A percentile compares a stretch with the other conserved stretches of the same genome.
phyloP scores from a whole-genome alignment of 305 asterid species.

The Ilex paraguariensis region DNA sequence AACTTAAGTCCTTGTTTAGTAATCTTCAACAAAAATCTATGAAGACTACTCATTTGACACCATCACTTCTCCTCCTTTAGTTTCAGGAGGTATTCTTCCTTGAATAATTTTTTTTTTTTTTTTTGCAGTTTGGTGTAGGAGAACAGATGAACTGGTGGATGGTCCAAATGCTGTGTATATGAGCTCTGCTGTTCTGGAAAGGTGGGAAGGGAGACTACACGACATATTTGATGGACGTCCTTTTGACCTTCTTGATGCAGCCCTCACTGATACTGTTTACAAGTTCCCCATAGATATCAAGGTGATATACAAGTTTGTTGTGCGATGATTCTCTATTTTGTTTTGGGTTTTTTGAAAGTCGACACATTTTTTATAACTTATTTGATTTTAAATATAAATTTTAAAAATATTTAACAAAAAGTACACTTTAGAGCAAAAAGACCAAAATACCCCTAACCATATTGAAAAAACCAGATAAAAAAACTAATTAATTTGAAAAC shows the following conservation, averaged over 20 bases:
- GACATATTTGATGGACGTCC: constrained; percentile 70
- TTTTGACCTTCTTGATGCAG: constrained; percentile 73
- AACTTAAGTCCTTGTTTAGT: too few species aligned
- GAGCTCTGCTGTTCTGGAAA: constrained; percentile 49
- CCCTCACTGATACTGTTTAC: constrained; percentile 58
- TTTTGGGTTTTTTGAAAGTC: too few species aligned
- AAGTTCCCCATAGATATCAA: constrained; percentile 67
- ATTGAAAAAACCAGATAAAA: too few species aligned
- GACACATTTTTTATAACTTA: too few species aligned
- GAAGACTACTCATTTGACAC: too few species aligned
- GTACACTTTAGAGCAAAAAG: too few species aligned
- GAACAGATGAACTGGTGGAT: constrained; percentile 80
- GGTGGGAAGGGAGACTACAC: constrained; percentile 75
- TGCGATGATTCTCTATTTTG: background rate
- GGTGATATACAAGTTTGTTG: constrained; percentile 23
- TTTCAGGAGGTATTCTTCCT: background rate
- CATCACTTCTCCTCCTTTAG: too few species aligned
- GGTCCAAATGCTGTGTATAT: constrained; percentile 62
- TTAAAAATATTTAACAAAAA: too few species aligned
- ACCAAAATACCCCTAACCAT: too few species aligned
- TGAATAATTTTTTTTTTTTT: background rate
- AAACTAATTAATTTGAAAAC: too few species aligned
- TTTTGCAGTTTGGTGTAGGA: constrained; percentile 74
- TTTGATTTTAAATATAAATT: too few species aligned
- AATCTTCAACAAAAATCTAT: too few species aligned